Conservation (phyloP, 352 stramenopile genomes). For the Pythium dissotocum region DNA sequence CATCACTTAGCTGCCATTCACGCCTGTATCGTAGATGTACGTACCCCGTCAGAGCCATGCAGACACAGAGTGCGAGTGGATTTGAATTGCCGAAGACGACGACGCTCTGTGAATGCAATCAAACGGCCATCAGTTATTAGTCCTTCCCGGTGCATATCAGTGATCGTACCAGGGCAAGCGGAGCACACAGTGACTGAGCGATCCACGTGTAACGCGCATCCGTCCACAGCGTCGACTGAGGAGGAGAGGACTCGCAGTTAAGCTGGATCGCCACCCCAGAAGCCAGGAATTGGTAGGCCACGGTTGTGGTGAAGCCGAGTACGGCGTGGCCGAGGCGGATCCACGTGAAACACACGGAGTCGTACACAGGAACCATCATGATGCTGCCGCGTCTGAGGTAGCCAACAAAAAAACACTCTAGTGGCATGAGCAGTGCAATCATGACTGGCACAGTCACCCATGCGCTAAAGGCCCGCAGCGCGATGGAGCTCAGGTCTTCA, state of each 20-base stretch:
- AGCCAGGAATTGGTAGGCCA: slow-evolving; percentile 37
- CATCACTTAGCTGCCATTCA: not conserved
- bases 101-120: slow-evolving; percentile 14
- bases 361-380: slow-evolving; percentile 28
- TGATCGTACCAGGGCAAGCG: slow-evolving; percentile 46
- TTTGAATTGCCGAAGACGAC: slow-evolving; percentile 30
- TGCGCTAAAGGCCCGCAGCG: slow-evolving; percentile 54
- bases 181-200: slow-evolving; percentile 38
- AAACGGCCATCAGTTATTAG: not conserved
- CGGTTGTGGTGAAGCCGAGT: slow-evolving; percentile 28
- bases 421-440: slow-evolving; percentile 52
- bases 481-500: slow-evolving; percentile 53
- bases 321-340: slow-evolving; percentile 32
- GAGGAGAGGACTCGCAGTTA: slow-evolving; percentile 55
- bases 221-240: slow-evolving; percentile 58
- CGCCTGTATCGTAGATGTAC: not conserved
- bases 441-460: slow-evolving; percentile 50
- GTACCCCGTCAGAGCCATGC: slow-evolving; percentile 12
- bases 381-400: slow-evolving; percentile 29
- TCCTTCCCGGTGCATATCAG: not conserved
- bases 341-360: slow-evolving; percentile 41
- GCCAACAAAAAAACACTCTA: slow-evolving; percentile 57
- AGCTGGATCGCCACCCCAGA: slow-evolving; percentile 51
- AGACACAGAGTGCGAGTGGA: slow-evolving; percentile 20
- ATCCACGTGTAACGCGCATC: slow-evolving; percentile 49